Base-by-base conservation (phyloP, 345 rosid genomes). In the Salix suchowensis region DNA sequence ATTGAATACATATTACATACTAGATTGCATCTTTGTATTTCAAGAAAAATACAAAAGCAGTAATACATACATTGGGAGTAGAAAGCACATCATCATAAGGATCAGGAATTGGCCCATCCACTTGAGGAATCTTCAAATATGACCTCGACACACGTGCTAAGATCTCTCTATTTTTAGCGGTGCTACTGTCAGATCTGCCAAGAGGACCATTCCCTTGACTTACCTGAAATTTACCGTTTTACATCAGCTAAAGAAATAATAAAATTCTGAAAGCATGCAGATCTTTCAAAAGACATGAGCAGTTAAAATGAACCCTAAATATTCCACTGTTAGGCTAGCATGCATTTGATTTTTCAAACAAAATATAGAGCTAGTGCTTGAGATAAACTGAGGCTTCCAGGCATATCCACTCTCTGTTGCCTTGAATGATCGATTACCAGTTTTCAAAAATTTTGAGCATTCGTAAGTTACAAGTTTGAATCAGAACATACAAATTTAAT, bases 81-180 rank as follows among this genome's bases (percentile, higher is more conserved):
- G 99, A 93, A 78, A 93, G 87, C 84, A 82, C 86, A 65, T 96
- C 97, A 71, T 96, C 98, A 81, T 91, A 96, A 21, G 97, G 93
- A 84, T 91, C 99, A 74, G 99, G 98, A 69, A 85, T 86, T 61
- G 97, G 96, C 70, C 99, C 99, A 89, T 96, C 99, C 75, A 84
- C 81, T 84, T 96, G 99, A 74, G 98, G 93, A 60, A 96, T 91
- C 85, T 86, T 91, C 18, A 67, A 75, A 48, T 86, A 79, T 48
- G 86, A 76, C 72, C 78, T 80, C 2, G 74, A 61, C 21, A 66
- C 65, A 37, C 55, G 64, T 21, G 83, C 65, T 44, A 67, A 24
- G 32, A 66, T 79, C 78, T 73, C 75, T 73, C 73, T 78, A 75
- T 77, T 72, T 72, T 76, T 80, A 60, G 55, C 13, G 30, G 67